Evolutionary conservation across 768 basidiomycete species (phyloP), one percentile per base, ranked within the genome.

Genomic region (Tylopilus plumbeoviolaceoides): DNA sequence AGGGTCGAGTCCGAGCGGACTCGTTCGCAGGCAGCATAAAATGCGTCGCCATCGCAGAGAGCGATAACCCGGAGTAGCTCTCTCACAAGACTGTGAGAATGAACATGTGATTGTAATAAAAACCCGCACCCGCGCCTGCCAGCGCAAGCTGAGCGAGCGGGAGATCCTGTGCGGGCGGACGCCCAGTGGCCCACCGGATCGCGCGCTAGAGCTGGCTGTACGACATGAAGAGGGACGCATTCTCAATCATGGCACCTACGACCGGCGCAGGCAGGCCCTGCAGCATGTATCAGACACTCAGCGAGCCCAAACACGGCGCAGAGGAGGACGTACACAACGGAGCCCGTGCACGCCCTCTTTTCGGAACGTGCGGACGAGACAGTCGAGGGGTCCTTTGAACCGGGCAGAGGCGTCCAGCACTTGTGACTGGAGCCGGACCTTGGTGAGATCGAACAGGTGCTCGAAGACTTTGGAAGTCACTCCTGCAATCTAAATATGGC

Each of bases 381-480:
- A 95, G 70, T 98, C 91, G 54, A 92, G 61, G 0, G 95, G 94
- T 0, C 95, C 95, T 14, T 74, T 83, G 72, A 93, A 98, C 17
- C 84, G 80, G 47, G 71, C 73, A 14, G 80, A 74, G 10, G 80
- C 72, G 55, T 89, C 83, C 49, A 95, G 76, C 12, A 95, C 85
- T 63, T 98, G 95, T 2, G 90, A 82, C 69, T 98, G 95, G 40
- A 98, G 78, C 46, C 95, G 82, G 53, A 97, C 95, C 73, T 97
- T 98, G 51, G 92, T 88, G 33, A 98, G 80, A 70, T 98, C 95
- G 63, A 95, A 93, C 1, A 95, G 95, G 66, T 97, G 92, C 72
- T 95, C 94, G 57, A 97, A 85, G 15, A 93, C 75, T 67, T 86
- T 84, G 43, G 93, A 86, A 9, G 81, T 75, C 76, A 95, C 92